Conservation (phyloP, 225 moss, liverwort and hornwort genomes). For the Thuidium tamariscinum region DNA sequence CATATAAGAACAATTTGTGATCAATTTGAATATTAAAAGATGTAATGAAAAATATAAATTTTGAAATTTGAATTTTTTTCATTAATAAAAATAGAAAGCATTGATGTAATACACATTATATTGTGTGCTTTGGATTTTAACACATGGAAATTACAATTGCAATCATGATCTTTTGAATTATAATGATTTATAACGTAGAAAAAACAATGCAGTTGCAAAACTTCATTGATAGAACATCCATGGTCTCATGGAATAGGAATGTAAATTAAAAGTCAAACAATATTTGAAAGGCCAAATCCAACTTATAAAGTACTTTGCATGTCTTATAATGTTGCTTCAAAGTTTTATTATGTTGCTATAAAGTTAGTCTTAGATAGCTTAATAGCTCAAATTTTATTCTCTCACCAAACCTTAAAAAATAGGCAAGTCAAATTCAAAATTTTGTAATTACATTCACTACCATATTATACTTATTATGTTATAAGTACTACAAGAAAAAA, state of each 20-base stretch:
- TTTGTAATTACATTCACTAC: no score
- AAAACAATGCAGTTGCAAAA: not conserved
- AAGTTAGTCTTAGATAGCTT: not conserved
- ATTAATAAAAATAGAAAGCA: not conserved
- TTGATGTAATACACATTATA: not conserved
- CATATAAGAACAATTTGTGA: accelerated
- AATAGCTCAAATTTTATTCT: not conserved
- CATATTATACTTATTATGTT: no score
- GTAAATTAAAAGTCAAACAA: not conserved
- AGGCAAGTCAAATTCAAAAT: not conserved
- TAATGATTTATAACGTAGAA: not conserved
- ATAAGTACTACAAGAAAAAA: no score
- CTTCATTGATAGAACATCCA: not conserved
- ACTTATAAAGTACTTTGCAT: not conserved
- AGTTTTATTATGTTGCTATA: accelerated
- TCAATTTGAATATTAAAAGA: not conserved
- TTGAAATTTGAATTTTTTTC: not conserved
- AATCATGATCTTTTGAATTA: not conserved
- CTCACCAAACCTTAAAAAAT: no score
- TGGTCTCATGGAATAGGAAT: not conserved
- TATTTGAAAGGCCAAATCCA: not conserved
- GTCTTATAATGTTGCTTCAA: no score
- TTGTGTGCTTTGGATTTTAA: not conserved
- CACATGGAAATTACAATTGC: not conserved
- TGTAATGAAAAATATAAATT: not conserved